Evolutionary conservation across 1,284 basidiomycete species (phyloP).

Genomic region (Cystobasidium pallidum): DNA sequence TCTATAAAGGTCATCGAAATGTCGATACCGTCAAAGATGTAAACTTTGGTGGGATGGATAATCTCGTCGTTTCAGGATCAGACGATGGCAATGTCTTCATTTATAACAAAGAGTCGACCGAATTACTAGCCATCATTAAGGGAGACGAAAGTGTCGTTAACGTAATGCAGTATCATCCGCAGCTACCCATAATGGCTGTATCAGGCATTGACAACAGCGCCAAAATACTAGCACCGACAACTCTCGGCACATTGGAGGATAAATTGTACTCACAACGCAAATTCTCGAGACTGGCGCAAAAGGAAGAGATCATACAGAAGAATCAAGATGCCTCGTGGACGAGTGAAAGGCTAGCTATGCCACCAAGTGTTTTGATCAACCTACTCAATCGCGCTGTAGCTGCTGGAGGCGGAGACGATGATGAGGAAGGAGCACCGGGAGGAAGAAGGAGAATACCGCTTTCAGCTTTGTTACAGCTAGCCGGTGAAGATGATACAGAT

Average conservation of each 20-base stretch:
- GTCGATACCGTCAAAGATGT: slow-evolving; percentile 88
- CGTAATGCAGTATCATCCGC: slow-evolving; percentile 78
- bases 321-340: slow-evolving; percentile 34
- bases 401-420: slow-evolving; percentile 8
- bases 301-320: slow-evolving; percentile 27
- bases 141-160: slow-evolving; percentile 83
- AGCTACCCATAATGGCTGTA: slow-evolving; percentile 75
- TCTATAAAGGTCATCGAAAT: slow-evolving; percentile 77
- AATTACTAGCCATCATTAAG: slow-evolving; percentile 75
- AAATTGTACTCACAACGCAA: slow-evolving; percentile 8
- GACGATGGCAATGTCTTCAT: slow-evolving; percentile 79
- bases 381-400: slow-evolving; percentile 16
- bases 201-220: slow-evolving; percentile 87
- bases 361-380: slow-evolving; percentile 25
- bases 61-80: slow-evolving; percentile 81
- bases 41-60: slow-evolving; percentile 67
- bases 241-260: slow-evolving; percentile 30
- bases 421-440: slow-evolving; percentile 19
- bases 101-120: slow-evolving; percentile 73
- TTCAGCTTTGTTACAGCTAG: slow-evolving; percentile 22
- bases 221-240: slow-evolving; percentile 76
- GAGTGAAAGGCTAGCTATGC: slow-evolving; percentile 30
- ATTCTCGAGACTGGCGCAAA: slow-evolving; percentile 6
- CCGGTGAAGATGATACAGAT: slow-evolving; percentile 23
- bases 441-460: slow-evolving; percentile 35